These are phyloP conservation scores for Limnanthes douglasii DNA, from an alignment of 345 rosid genomes.

Conservation along the genomic window DNA sequence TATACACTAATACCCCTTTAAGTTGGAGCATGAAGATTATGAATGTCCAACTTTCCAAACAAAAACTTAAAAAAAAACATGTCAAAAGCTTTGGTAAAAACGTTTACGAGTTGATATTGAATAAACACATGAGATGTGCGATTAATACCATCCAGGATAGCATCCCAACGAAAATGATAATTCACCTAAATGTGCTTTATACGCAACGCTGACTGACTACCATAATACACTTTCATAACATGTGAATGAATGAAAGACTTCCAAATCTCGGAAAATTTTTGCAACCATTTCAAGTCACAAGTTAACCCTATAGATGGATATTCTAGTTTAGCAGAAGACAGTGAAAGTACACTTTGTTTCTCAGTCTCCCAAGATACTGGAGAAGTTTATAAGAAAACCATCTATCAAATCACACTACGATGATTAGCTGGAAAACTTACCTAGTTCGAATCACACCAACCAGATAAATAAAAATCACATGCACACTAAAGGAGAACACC, in stretches of 20 bases:
- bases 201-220: neutral
- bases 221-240: neutral
- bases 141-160: too few species aligned
- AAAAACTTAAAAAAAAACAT: too few species aligned
- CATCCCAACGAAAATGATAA: neutral
- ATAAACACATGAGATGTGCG: too few species aligned
- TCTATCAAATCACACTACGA: too few species aligned
- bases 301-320: neutral
- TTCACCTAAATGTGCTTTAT: neutral
- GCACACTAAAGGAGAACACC: neutral
- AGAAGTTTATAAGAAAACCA: too few species aligned
- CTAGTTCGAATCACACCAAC: neutral
- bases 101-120: too few species aligned
- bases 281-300: neutral
- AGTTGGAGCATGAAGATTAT: too few species aligned
- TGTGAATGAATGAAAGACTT: neutral
- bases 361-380: neutral
- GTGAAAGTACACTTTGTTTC: neutral
- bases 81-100: too few species aligned
- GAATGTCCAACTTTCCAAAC: too few species aligned
- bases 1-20: too few species aligned
- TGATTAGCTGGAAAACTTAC: neutral
- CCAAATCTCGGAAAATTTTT: neutral
- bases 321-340: neutral
- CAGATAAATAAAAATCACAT: neutral